A percentile compares a stretch with the other conserved stretches of the same genome.
These are phyloP conservation scores for Crithidia acanthocephali DNA, from an alignment of 208 protist species.

Conservation along the genomic window DNA sequence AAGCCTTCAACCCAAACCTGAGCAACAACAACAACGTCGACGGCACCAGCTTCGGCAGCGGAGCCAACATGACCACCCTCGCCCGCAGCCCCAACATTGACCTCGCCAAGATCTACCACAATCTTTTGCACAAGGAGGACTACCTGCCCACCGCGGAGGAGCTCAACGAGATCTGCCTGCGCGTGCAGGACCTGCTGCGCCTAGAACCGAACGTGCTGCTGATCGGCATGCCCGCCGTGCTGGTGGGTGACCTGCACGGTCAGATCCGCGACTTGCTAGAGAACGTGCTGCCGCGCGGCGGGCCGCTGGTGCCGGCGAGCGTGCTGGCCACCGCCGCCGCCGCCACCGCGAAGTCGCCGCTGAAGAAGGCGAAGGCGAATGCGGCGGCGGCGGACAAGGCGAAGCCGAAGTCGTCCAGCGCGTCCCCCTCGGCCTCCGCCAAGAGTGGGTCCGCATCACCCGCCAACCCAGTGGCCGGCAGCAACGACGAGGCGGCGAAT, in stretches of 20 bases:
- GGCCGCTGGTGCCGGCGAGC: conserved; percentile 47
- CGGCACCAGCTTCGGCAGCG: conserved; percentile 8
- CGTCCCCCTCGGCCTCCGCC: background rate
- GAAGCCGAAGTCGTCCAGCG: conserved; percentile 5
- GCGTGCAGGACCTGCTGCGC: conserved; percentile 81
- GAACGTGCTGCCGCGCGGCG: conserved; percentile 69
- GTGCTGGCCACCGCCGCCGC: conserved; percentile 16
- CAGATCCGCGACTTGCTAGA: conserved; percentile 77
- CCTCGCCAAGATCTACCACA: conserved; percentile 59
- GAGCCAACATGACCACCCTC: conserved; percentile 7
- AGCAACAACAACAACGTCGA: background rate
- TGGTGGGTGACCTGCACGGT: conserved; percentile 91
- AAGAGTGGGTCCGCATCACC: background rate
- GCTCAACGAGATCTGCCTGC: conserved; percentile 74
- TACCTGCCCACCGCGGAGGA: conserved; percentile 81
- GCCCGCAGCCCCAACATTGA: conserved; percentile 46
- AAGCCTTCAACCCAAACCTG: conserved; percentile 35
- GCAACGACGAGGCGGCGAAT: conserved; percentile 37
- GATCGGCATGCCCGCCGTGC: conserved; percentile 91
- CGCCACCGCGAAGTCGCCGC: conserved; percentile 1
- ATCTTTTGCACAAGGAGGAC: conserved; percentile 44
- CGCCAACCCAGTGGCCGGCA: background rate
- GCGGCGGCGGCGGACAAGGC: background rate
- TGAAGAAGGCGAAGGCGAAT: conserved; percentile 7
- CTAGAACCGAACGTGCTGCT: conserved; percentile 97